These are phyloP conservation scores for Symbiodinium pilosum DNA, from an alignment of 73 alveolate species.

Conservation along the genomic window DNA sequence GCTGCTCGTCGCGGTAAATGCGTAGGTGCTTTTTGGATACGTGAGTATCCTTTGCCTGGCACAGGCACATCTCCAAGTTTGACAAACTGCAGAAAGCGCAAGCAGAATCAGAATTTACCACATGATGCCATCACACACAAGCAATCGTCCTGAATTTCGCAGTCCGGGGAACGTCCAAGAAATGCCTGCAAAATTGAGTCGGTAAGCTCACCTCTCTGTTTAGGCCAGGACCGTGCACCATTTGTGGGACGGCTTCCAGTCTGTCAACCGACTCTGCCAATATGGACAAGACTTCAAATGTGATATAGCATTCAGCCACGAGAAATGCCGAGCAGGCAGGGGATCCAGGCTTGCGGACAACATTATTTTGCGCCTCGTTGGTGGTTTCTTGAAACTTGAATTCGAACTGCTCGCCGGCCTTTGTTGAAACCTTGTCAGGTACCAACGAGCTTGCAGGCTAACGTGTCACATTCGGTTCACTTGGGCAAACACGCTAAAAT, in stretches of 20 bases:
- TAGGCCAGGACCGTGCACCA: too few species aligned
- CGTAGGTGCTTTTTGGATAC: constrained; percentile 59
- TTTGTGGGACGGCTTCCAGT: too few species aligned
- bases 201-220: too few species aligned
- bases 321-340: too few species aligned
- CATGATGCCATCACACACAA: background rate
- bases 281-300: too few species aligned
- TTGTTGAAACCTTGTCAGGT: background rate
- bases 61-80: background rate
- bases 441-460: too few species aligned
- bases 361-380: background rate
- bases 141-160: constrained; percentile 33
- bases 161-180: constrained; percentile 36
- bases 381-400: background rate
- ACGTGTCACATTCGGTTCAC: too few species aligned
- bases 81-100: background rate
- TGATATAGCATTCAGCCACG: too few species aligned
- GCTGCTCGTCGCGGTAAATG: constrained; percentile 51
- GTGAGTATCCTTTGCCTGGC: constrained; percentile 73
- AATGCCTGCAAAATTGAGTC: background rate
- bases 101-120: background rate
- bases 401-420: background rate
- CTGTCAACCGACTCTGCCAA: too few species aligned
- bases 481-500: too few species aligned
- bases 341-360: too few species aligned